These are phyloP conservation scores for Beta vulgaris DNA, from an alignment of 148 eudicot genomes.

Conservation along the genomic window DNA sequence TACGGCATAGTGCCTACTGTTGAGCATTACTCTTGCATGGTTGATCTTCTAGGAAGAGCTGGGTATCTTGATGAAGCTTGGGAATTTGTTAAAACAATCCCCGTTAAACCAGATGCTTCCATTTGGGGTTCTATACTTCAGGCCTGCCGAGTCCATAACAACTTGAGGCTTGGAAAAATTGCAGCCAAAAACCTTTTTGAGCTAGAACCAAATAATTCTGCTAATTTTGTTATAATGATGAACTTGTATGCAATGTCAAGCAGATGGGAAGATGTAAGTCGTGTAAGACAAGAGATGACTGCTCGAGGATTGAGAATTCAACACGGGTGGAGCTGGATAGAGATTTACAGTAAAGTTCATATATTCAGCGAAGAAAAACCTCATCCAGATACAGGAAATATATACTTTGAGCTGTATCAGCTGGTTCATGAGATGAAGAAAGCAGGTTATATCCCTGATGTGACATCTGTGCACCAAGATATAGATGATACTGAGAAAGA, in stretches of 20 bases:
- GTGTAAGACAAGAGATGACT: slow-evolving; percentile 37
- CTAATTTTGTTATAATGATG: slow-evolving; percentile 58
- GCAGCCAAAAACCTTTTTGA: slow-evolving; percentile 50
- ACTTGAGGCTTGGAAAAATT: slow-evolving; percentile 47
- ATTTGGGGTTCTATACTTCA: slow-evolving; percentile 63
- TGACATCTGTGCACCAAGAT: slow-evolving; percentile 43
- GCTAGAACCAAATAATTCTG: slow-evolving; percentile 56
- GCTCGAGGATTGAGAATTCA: slow-evolving; percentile 33
- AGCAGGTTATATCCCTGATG: slow-evolving; percentile 48
- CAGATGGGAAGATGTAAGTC: slow-evolving; percentile 46
- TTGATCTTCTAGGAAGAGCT: slow-evolving; percentile 66
- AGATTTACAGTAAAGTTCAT: slow-evolving; percentile 40
- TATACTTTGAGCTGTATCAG: slow-evolving; percentile 54
- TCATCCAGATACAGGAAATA: slow-evolving; percentile 53
- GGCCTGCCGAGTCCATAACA: slow-evolving; percentile 41
- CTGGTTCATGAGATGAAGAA: slow-evolving; percentile 45
- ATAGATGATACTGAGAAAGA: slow-evolving; percentile 44
- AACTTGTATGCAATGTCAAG: slow-evolving; percentile 39
- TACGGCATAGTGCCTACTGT: slow-evolving; percentile 45
- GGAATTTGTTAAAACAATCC: slow-evolving; percentile 58
- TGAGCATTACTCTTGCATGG: slow-evolving; percentile 73
- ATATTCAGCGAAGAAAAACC: slow-evolving; percentile 45
- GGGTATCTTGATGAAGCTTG: slow-evolving; percentile 71
- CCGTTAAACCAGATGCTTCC: slow-evolving; percentile 46
- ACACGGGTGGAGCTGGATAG: slow-evolving; percentile 58